Conservation (phyloP, 257 asterid species). For the Sherardia arvensis region DNA sequence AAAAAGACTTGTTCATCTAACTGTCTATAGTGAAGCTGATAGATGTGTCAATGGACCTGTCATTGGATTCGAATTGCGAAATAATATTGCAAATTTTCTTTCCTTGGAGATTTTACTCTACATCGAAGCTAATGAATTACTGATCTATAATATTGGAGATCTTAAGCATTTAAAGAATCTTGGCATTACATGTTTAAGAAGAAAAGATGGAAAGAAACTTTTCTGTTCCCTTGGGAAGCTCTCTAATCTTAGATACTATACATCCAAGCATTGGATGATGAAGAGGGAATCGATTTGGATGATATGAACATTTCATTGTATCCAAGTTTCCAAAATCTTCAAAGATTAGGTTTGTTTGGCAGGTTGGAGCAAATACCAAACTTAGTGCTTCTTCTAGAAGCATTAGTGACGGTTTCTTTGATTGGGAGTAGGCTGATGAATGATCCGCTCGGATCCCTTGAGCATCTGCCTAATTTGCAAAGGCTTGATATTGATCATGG, state of each 20-base stretch:
- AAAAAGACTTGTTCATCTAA: constrained; percentile 7
- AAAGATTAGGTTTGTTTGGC: constrained; percentile 7
- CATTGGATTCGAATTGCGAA: constrained; percentile 11
- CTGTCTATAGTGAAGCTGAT: neutral
- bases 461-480: constrained; percentile 26
- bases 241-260: constrained; percentile 7
- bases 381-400: constrained; percentile 13
- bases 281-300: constrained; percentile 17
- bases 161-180: constrained; percentile 15
- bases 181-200: constrained; percentile 14
- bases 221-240: constrained; percentile 23
- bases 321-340: constrained; percentile 14
- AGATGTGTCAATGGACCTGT: neutral
- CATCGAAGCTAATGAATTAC: neutral
- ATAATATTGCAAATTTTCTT: constrained; percentile 7
- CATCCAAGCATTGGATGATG: neutral
- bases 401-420: constrained; percentile 1
- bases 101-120: constrained; percentile 9
- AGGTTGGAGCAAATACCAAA: constrained; percentile 19
- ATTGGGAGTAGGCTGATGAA: constrained; percentile 12
- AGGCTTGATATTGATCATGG: constrained; percentile 5
- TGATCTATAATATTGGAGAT: constrained; percentile 9
- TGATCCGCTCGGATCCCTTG: constrained; percentile 17
- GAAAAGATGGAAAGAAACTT: constrained; percentile 16
- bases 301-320: constrained; percentile 5